Percentiles rank a stretch among this genome's conserved stretches.
Conservation (phyloP, 106 monocot genomes). For the Acanthochlamys bracteata region DNA sequence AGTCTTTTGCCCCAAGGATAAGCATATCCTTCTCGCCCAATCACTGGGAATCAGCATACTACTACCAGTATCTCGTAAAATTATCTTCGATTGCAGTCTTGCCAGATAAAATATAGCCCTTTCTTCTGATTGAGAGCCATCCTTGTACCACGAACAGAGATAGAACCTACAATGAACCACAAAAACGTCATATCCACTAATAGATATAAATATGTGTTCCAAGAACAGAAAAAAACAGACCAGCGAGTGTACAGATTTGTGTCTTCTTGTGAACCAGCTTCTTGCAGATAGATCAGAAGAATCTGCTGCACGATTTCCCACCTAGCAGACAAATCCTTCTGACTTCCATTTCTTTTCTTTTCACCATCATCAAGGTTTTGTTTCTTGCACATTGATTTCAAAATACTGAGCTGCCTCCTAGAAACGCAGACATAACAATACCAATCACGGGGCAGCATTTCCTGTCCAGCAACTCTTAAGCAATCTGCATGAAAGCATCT, state of each 20-base stretch:
- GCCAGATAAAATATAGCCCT: slow-evolving; percentile 58
- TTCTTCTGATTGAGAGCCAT: slow-evolving; percentile 54
- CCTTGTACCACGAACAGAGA: slow-evolving; percentile 88
- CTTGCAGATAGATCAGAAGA: slow-evolving; percentile 76
- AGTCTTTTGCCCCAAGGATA: slow-evolving; percentile 72
- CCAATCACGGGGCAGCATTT: slow-evolving; percentile 54
- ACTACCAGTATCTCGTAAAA: slow-evolving; percentile 57
- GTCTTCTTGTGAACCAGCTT: slow-evolving; percentile 62
- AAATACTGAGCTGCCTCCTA: slow-evolving; percentile 55
- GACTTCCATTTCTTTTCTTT: slow-evolving; percentile 14
- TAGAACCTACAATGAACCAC: slow-evolving; percentile 65
- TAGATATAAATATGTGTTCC: neutral
- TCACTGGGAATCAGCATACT: slow-evolving; percentile 50
- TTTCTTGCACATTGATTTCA: slow-evolving; percentile 54
- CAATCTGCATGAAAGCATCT: slow-evolving; percentile 91
- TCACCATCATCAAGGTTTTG: slow-evolving; percentile 36
- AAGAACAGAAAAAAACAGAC: slow-evolving; percentile 32
- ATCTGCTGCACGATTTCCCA: slow-evolving; percentile 80
- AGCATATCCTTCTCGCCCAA: slow-evolving; percentile 77
- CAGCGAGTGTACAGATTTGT: slow-evolving; percentile 70
- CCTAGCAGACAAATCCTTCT: slow-evolving; percentile 20
- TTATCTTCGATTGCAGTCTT: slow-evolving; percentile 71
- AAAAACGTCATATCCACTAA: neutral
- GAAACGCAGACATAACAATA: slow-evolving; percentile 77
- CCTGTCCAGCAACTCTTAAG: slow-evolving; percentile 50